Evolutionary conservation across 768 basidiomycete genomes (phyloP).

Genomic region (Austroboletus festivus): DNA sequence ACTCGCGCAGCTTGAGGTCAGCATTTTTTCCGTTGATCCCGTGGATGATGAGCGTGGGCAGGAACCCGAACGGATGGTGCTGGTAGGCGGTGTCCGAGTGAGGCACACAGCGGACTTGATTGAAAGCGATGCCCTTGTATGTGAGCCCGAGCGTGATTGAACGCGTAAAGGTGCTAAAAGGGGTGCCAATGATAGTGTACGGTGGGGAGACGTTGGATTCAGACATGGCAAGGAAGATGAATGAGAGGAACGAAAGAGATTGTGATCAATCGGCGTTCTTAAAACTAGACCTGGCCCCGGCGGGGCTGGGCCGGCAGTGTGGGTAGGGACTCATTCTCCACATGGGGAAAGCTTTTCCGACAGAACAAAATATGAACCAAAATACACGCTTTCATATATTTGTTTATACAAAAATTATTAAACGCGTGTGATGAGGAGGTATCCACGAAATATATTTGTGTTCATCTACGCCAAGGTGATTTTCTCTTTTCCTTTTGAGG

Average conservation of each 20-base stretch:
- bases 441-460: too few relatives aligned
- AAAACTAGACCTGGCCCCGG: too few relatives aligned
- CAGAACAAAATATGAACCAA: too few relatives aligned
- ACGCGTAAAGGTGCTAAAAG: conserved; percentile 33
- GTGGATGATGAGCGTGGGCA: conserved; percentile 32
- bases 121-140: conserved; percentile 27
- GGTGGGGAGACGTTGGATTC: conserved; percentile 1
- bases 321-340: background rate
- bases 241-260: background rate
- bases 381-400: background rate
- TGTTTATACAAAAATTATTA: too few relatives aligned
- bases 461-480: background rate
- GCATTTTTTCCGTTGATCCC: conserved; percentile 20
- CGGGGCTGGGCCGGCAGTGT: background rate
- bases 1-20: conserved; percentile 29
- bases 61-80: conserved; percentile 31
- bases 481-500: background rate
- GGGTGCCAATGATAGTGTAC: conserved; percentile 31
- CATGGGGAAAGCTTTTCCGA: background rate
- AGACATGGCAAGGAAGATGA: conserved; percentile 12
- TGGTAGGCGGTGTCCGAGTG: conserved; percentile 30
- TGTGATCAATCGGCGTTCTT: background rate
- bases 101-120: conserved; percentile 24
- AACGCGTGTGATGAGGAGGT: too few relatives aligned
- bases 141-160: conserved; percentile 29